phyloP scores from a whole-genome alignment of 2,329 filamentous ascomycete species.

The Penicillium griseofulvum region DNA sequence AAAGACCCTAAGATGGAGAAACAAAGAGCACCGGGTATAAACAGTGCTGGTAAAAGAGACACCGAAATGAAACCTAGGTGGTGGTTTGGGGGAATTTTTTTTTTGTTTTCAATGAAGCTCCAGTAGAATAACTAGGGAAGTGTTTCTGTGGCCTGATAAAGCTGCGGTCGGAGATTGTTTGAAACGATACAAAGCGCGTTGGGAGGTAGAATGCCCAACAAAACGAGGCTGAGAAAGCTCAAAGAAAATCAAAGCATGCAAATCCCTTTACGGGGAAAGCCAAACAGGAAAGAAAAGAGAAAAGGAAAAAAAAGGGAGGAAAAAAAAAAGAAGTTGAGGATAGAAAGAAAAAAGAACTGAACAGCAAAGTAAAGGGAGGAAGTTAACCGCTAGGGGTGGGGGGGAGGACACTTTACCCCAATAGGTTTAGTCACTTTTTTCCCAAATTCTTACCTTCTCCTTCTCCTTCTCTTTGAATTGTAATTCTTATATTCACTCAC shows the following conservation, averaged over 20 bases:
- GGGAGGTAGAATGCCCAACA: constrained; percentile 11
- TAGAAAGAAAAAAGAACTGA: constrained; percentile 15
- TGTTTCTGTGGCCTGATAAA: constrained; percentile 3
- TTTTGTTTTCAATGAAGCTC: background rate
- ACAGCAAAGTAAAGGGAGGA: constrained; percentile 25
- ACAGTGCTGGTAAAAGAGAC: constrained; percentile 8
- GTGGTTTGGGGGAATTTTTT: background rate
- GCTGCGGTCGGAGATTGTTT: constrained; percentile 9
- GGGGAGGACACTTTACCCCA: constrained; percentile 18
- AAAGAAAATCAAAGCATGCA: constrained; percentile 13
- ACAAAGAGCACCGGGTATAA: constrained; percentile 12
- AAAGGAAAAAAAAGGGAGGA: constrained; percentile 21
- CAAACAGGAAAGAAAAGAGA: constrained; percentile 26
- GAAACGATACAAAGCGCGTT: constrained; percentile 4
- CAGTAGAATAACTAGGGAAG: background rate
- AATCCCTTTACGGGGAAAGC: constrained; percentile 20
- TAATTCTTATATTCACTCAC: background rate
- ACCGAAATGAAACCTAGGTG: background rate
- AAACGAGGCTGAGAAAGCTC: constrained; percentile 4
- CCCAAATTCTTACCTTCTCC: background rate
- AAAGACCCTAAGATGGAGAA: constrained; percentile 3
- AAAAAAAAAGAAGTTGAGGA: constrained; percentile 9
- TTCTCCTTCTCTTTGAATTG: background rate
- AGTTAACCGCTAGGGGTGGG: constrained; percentile 23
- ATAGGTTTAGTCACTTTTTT: constrained; percentile 18